Conservation (phyloP, 306 rosid species). For the Luffa aegyptiaca region DNA sequence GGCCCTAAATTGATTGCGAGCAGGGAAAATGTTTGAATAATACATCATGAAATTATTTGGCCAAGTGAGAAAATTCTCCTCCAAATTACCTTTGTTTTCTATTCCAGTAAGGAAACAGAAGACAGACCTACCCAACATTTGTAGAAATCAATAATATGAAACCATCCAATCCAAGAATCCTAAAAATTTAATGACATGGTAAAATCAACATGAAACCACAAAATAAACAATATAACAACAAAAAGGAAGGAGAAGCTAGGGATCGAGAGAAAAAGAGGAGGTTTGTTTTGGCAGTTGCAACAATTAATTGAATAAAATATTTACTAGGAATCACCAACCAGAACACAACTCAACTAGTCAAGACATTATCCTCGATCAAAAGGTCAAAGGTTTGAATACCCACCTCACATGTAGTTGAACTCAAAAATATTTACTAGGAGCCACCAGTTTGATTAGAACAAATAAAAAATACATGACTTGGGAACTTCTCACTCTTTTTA, state of each 20-base stretch:
- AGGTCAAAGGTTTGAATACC: background rate
- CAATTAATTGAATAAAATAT: background rate
- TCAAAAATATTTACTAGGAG: background rate
- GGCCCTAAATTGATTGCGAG: background rate
- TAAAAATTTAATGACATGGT: background rate
- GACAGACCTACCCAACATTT: background rate
- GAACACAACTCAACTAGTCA: background rate
- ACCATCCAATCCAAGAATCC: background rate
- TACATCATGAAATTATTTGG: background rate
- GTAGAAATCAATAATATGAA: background rate
- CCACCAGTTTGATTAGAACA: background rate
- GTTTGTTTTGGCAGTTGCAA: background rate
- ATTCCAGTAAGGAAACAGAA: background rate
- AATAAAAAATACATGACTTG: background rate
- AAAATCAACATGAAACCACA: background rate
- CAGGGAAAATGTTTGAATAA: background rate
- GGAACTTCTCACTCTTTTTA: background rate
- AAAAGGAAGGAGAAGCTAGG: background rate
- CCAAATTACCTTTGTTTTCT: background rate
- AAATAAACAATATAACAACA: background rate
- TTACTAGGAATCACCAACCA: background rate
- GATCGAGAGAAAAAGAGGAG: background rate
- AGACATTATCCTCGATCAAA: background rate
- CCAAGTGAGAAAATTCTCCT: background rate
- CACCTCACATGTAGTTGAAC: background rate